Percentiles rank a stretch among this genome's conserved stretches.
Conservation (phyloP, 345 rosid species). For the Acer campestre region DNA sequence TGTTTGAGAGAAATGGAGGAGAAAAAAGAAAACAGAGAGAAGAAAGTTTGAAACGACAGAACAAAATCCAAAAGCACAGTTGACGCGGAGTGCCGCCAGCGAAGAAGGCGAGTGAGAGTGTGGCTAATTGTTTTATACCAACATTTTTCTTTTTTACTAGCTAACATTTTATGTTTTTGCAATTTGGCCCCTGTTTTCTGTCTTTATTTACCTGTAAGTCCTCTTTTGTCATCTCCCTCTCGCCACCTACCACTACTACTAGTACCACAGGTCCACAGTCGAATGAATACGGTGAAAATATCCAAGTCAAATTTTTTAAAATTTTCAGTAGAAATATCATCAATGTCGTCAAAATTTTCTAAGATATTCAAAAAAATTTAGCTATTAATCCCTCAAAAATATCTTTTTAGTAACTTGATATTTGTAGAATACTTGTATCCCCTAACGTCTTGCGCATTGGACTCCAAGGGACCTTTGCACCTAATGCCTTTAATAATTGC, state of each 20-base stretch:
- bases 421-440: too few species aligned
- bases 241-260: background rate
- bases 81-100: constrained; percentile 55
- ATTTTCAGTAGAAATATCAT: too few species aligned
- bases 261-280: too few species aligned
- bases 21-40: background rate
- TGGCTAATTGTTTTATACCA: background rate
- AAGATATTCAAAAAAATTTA: too few species aligned
- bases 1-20: background rate
- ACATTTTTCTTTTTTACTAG: background rate
- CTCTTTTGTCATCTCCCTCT: background rate
- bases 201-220: background rate
- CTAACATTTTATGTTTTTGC: background rate
- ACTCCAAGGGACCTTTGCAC: too few species aligned
- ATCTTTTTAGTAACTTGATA: too few species aligned
- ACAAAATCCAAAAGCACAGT: constrained; percentile 29
- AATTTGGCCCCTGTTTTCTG: background rate
- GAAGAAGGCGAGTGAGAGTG: background rate
- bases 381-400: too few species aligned
- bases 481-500: too few species aligned
- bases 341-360: too few species aligned
- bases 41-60: constrained; percentile 3
- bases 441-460: too few species aligned
- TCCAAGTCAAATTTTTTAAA: too few species aligned
- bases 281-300: too few species aligned